Base-by-base conservation (phyloP, 2,329 filamentous ascomycete genomes). In the Cytospora chrysosperma region DNA sequence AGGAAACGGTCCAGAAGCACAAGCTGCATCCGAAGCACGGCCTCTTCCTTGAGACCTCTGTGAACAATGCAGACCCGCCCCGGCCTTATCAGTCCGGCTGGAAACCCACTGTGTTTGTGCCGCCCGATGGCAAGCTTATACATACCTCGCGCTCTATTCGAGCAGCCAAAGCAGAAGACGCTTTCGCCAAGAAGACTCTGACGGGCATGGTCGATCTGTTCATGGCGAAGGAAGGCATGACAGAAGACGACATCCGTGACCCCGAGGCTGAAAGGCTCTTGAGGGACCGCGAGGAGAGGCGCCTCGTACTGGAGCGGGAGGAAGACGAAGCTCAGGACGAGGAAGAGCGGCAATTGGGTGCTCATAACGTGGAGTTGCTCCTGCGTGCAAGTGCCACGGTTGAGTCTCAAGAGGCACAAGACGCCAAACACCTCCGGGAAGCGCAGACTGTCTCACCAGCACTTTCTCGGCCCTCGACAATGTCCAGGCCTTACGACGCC, bases 11-110 rank as follows among this genome's bases (percentile, higher is more conserved):
- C 57, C 75, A 79, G 68, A 81, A 78, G 65, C 76, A 84, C 69
- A 73, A 72, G 7, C 70, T 87, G 7, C 85, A 87, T 61, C 83
- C 84, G 1, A 78, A 75, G 49, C 82, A 81, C 64, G 85, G 85
- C 37, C 74, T 86, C 49, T 81, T 84, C 69, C 68, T 85, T 27
- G 76, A 78, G 2, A 74, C 69, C 17, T 85, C 82, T 49, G 70
- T 71, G 59, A 85, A 83, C 63, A 76, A 80, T 28, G 65, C 71
- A 3, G 79, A 80, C 68, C 69, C 74, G 1, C 75, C 79, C 4
- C 71, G 70, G 21, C 74, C 76, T 0, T 77, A 75, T 51, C 75
- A 79, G 56, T 77, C 81, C 63, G 79, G 79, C 13, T 75, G 78
- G 32, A 78, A 77, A 56, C 81, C 83, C 4, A 73, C 84, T 6